Evolutionary conservation across 768 basidiomycete genomes (phyloP).

Genomic region (Kwoniella sp.): DNA sequence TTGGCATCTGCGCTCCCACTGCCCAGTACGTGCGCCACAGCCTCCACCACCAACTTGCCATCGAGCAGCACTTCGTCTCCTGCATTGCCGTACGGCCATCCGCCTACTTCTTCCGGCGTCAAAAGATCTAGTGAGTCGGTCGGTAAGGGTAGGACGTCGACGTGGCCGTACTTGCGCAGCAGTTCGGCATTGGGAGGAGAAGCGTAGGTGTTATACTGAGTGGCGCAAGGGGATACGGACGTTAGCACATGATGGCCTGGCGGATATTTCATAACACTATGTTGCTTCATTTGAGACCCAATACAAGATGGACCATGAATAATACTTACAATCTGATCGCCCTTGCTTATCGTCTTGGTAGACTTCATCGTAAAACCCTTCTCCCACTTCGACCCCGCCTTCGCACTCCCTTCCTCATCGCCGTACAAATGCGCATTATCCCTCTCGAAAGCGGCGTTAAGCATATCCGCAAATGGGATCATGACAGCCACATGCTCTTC

Average conservation of each 20-base stretch:
- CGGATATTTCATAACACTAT: too few species aligned
- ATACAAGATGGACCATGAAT: too few species aligned
- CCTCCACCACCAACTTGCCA: constrained; percentile 38
- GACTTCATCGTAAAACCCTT: constrained; percentile 57
- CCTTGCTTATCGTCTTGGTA: constrained; percentile 71
- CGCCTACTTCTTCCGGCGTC: constrained; percentile 21
- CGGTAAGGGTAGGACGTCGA: constrained; percentile 67
- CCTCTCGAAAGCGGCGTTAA: constrained; percentile 82
- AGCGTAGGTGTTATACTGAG: constrained; percentile 92
- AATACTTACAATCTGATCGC: constrained; percentile 80
- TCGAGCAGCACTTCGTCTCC: constrained; percentile 52
- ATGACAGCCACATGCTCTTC: constrained; percentile 74
- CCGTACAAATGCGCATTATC: constrained; percentile 88
- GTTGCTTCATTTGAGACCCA: too few species aligned
- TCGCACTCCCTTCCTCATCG: constrained; percentile 4
- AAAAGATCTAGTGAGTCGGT: constrained; percentile 21
- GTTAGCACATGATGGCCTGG: neutral
- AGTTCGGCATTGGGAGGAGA: constrained; percentile 90
- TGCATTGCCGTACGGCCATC: constrained; percentile 51
- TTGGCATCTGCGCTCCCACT: constrained; percentile 28
- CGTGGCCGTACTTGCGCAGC: constrained; percentile 90
- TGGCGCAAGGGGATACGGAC: constrained; percentile 2
- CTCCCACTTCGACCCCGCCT: neutral
- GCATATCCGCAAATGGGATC: constrained; percentile 95
- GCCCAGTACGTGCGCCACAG: constrained; percentile 15